Evolutionary conservation across 768 basidiomycete species (phyloP).

Genomic region (Suillus subluteus): DNA sequence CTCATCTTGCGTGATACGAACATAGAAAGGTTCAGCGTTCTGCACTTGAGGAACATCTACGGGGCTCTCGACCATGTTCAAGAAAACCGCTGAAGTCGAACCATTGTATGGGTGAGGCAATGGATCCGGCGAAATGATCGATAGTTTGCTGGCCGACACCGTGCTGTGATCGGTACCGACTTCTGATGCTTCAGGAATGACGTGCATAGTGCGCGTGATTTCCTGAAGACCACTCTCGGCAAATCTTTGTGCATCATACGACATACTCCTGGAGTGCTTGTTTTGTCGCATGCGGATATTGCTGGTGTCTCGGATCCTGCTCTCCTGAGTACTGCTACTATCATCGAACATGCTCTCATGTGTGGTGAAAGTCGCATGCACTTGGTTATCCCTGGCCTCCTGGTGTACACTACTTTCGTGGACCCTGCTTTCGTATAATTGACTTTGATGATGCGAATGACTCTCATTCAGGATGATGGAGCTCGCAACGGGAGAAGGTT

Average conservation of each 20-base stretch:
- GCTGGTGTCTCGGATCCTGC: slow-evolving; percentile 10
- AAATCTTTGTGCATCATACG: slow-evolving; percentile 22
- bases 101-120: slow-evolving; percentile 51
- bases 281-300: slow-evolving; percentile 18
- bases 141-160: slow-evolving; percentile 24
- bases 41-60: slow-evolving; percentile 21
- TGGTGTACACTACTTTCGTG: slow-evolving; percentile 23
- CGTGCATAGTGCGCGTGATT: slow-evolving; percentile 32
- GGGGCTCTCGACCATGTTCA: slow-evolving; percentile 39
- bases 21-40: slow-evolving; percentile 20
- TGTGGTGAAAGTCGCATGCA: background rate
- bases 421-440: slow-evolving; percentile 18
- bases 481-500: slow-evolving; percentile 19
- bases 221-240: slow-evolving; percentile 23
- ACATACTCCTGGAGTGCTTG: slow-evolving; percentile 19
- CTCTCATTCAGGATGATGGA: slow-evolving; percentile 18
- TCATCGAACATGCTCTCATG: slow-evolving; percentile 13
- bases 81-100: slow-evolving; percentile 32
- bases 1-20: slow-evolving; percentile 21
- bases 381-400: background rate
- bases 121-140: slow-evolving; percentile 45
- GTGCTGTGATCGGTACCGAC: slow-evolving; percentile 16
- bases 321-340: slow-evolving; percentile 22
- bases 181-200: slow-evolving; percentile 33
- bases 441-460: slow-evolving; percentile 16